Evolutionary conservation across 805 yeast species (phyloP), one percentile per base, ranked within the genome.

Genomic region (Metschnikowia baotianmanensis): DNA sequence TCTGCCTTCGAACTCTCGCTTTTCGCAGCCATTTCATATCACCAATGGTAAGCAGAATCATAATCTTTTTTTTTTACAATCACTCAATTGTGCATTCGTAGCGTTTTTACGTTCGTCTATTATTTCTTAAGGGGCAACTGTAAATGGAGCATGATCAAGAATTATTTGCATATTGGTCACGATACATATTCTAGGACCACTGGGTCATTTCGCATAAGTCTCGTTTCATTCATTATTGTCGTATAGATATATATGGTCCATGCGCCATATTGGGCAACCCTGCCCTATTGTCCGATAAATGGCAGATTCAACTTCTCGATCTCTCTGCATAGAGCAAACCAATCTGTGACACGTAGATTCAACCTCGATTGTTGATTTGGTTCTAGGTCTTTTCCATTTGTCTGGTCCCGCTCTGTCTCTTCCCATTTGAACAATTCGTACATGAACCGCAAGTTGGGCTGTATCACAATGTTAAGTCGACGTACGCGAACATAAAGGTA

Each of bases 361-460:
- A 39, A 21, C 20, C 24, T 16, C 8, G 32, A 28, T 7, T 19
- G n/a, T 15, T 35, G 30, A 22, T 36, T 39, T 7, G 38, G 35
- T 13, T 4, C 13, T 27, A 13, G 32, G 11, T 4, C 15, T n/a
- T 20, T 26, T 13, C 6, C 4, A 15, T 31, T 22, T 17, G 42
- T 40, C 13, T 24, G 13, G 7, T 31, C 32, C 20, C 50, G 38
- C 34, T 41, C 48, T 20, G 34, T 38, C 53, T 66, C 63, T 52
- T 66, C 66, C 71, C 82, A 52, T 58, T 52, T 52, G 35, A 52
- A 78, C 46, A 91, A 69, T 56, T 90, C 97, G 61, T 88, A 91
- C 88, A 89, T 85, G 57, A 91, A 82, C 58, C 91, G 77, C 58
- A 91, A 68, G 59, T 89, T 91, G 11, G 98, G 98, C 62, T 91